phyloP scores from a whole-genome alignment of 257 asterid species.

The Buddleja alternifolia region DNA sequence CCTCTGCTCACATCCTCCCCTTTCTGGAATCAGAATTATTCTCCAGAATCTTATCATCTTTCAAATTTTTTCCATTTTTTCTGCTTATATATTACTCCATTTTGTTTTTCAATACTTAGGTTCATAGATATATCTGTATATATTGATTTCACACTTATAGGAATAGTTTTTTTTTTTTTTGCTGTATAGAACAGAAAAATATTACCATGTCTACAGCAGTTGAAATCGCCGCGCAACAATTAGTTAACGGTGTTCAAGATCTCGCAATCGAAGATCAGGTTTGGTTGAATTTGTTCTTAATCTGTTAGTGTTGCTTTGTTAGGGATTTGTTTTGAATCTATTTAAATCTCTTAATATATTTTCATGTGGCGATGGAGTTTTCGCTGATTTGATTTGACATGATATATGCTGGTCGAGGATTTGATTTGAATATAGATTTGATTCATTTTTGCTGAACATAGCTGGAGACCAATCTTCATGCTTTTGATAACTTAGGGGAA shows the following conservation, averaged over 20 bases:
- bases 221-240: conserved; percentile 42
- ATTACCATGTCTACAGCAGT: conserved; percentile 47
- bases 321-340: neutral
- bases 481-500: too few species aligned
- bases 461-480: too few species aligned
- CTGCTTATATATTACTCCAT: neutral
- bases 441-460: neutral
- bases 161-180: conserved; percentile 18
- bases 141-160: neutral
- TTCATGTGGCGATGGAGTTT: neutral
- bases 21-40: conserved; percentile 47
- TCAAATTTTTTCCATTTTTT: neutral
- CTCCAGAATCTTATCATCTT: conserved; percentile 41
- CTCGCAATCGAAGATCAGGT: conserved; percentile 53
- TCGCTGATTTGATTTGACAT: conserved; percentile 17
- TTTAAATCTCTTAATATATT: neutral
- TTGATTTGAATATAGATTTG: neutral
- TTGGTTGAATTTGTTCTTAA: neutral
- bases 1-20: conserved; percentile 14
- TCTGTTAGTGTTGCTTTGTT: neutral
- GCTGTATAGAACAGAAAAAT: conserved; percentile 21
- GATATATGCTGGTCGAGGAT: conserved; percentile 11
- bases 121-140: conserved; percentile 25
- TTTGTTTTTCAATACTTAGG: conserved; percentile 20
- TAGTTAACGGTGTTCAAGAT: conserved; percentile 42